phyloP scores from a whole-genome alignment of 495 filamentous ascomycete species.

The Recurvomyces mirabilis region DNA sequence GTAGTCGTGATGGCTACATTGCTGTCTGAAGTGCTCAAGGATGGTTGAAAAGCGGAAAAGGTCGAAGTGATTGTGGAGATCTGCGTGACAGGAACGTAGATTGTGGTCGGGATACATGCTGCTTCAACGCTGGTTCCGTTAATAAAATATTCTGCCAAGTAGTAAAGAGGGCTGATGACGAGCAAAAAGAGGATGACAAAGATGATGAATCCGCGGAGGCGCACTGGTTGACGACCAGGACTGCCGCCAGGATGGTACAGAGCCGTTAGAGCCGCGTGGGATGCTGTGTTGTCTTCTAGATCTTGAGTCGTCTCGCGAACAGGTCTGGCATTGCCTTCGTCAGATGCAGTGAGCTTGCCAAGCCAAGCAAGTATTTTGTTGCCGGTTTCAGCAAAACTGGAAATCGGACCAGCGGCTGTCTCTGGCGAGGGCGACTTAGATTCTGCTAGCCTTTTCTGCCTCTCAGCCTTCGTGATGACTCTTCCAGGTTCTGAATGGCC shows the following conservation, averaged over 20 bases:
- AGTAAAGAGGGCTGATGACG: constrained; percentile 12
- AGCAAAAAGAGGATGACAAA: constrained; percentile 5
- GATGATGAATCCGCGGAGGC: not conserved
- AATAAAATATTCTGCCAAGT: constrained; percentile 17
- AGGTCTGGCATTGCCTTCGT: no score
- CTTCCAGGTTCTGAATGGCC: not conserved
- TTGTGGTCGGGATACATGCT: constrained; percentile 7
- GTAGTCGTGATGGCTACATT: not conserved
- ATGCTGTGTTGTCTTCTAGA: no score
- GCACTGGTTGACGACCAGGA: not conserved
- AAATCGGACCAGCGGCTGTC: no score
- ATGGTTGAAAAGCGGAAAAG: constrained; percentile 3
- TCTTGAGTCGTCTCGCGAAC: no score
- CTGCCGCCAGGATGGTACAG: not conserved
- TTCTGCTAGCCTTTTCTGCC: no score
- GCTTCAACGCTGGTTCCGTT: constrained; percentile 13
- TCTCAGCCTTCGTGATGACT: not conserved
- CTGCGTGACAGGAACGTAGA: constrained; percentile 17
- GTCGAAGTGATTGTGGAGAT: constrained; percentile 2
- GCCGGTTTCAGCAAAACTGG: no score
- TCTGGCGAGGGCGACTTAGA: no score
- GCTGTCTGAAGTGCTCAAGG: not conserved
- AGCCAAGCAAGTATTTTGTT: no score
- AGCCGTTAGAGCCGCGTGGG: no score
- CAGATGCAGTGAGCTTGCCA: no score